Evolutionary conservation across 2,329 filamentous ascomycete species (phyloP).

Genomic region (Ophidiomyces ophidiicola): DNA sequence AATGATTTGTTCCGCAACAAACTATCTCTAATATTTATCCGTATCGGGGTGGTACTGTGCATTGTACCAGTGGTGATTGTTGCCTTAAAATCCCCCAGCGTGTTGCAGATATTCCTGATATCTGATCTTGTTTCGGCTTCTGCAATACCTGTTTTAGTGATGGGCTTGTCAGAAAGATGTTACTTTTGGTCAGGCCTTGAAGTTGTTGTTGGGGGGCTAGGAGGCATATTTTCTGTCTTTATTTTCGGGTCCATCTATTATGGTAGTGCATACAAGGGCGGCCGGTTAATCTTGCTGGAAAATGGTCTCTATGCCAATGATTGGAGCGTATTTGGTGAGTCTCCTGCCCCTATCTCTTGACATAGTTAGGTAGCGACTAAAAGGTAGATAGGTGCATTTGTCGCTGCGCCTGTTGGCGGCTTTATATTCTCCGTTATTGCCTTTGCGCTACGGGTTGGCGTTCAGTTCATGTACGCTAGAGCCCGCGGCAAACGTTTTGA

Average conservation of each 20-base stretch:
- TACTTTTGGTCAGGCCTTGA: conserved; percentile 74
- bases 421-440: conserved; percentile 58
- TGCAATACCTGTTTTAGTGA: conserved; percentile 58
- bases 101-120: conserved; percentile 17
- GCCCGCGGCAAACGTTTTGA: conserved; percentile 50
- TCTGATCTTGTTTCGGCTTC: conserved; percentile 55
- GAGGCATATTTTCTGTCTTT: conserved; percentile 67
- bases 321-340: conserved; percentile 62
- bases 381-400: conserved; percentile 48
- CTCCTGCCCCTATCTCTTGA: neutral
- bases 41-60: conserved; percentile 54
- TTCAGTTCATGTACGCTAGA: conserved; percentile 48
- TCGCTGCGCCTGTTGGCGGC: conserved; percentile 64
- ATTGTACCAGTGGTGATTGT: conserved; percentile 55
- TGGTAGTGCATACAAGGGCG: conserved; percentile 51
- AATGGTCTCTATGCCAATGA: conserved; percentile 63
- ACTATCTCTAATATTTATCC: conserved; percentile 63
- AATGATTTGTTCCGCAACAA: conserved; percentile 78
- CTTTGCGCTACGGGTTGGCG: conserved; percentile 46
- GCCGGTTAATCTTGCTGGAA: conserved; percentile 57
- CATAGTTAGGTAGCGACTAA: neutral
- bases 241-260: conserved; percentile 72
- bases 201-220: conserved; percentile 63
- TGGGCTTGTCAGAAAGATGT: conserved; percentile 53
- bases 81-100: conserved; percentile 18